Evolutionary conservation across 371 early-diverging fungal species (phyloP).

Genomic region (Massospora cicadina): DNA sequence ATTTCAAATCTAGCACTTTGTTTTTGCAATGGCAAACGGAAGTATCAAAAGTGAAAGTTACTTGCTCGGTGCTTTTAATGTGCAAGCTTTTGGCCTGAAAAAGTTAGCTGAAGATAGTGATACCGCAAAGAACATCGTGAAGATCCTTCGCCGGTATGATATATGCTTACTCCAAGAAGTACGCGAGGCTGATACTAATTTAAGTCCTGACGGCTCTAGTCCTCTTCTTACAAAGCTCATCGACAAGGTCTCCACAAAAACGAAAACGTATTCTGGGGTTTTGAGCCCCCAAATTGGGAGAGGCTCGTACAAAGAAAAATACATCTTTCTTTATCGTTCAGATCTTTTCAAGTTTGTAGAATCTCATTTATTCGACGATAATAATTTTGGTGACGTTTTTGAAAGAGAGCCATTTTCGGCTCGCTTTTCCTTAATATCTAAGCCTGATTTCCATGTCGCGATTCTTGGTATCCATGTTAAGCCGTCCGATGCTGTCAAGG

Average conservation of each 20-base stretch:
- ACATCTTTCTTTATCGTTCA: constrained; percentile 1
- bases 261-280: not conserved
- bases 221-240: not conserved
- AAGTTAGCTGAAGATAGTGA: not conserved
- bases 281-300: constrained; percentile 1
- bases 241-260: not conserved
- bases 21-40: no score
- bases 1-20: no score
- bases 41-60: no score
- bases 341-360: not conserved
- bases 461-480: constrained; percentile 3
- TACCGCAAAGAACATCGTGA: not conserved
- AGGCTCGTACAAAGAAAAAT: not conserved
- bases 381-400: not conserved
- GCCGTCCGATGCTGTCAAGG: constrained; percentile 5
- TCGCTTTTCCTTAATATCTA: not conserved
- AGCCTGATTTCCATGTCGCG: not conserved
- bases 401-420: constrained; percentile 6
- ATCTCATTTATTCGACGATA: constrained; percentile 4
- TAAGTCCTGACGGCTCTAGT: not conserved
- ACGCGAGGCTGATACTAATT: not conserved
- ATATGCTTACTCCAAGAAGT: constrained; percentile 7
- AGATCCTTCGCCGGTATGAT: constrained; percentile 9
- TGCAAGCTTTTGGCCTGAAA: constrained; percentile 1
- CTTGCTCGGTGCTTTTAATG: constrained; percentile 8